Percentiles rank a stretch among this genome's conserved stretches.
Evolutionary conservation across 164 flowering plant species (phyloP).

Genomic region (Magnolia changhungtana): DNA sequence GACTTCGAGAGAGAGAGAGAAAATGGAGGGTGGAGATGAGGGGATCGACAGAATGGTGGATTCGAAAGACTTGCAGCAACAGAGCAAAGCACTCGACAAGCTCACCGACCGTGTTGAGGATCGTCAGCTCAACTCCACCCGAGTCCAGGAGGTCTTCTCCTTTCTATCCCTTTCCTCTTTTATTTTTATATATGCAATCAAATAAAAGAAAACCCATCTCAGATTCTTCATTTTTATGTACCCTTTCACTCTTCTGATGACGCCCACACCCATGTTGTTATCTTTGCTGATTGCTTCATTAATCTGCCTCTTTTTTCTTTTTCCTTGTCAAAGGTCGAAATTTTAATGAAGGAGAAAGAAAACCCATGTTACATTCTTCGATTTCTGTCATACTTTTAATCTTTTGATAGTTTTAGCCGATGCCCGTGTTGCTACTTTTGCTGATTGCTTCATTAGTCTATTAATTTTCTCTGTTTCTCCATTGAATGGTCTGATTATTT

Average conservation of each 20-base stretch:
- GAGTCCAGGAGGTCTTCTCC: slow-evolving; percentile 71
- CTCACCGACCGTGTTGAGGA: slow-evolving; percentile 98
- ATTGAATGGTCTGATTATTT: background rate
- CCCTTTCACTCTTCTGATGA: background rate
- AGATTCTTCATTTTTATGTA: background rate
- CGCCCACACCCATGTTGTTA: background rate
- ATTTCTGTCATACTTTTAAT: background rate
- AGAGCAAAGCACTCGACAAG: slow-evolving; percentile 95
- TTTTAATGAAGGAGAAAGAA: background rate
- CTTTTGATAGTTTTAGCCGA: background rate
- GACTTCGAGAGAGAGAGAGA: background rate
- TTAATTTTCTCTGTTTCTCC: background rate
- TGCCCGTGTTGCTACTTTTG: background rate
- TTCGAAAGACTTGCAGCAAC: slow-evolving; percentile 93
- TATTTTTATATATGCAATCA: background rate
- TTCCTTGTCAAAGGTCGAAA: background rate
- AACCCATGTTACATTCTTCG: background rate
- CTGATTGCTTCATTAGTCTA: background rate
- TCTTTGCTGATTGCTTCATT: background rate
- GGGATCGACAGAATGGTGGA: slow-evolving; percentile 49
- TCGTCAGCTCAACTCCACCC: slow-evolving; percentile 88
- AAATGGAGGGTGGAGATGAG: slow-evolving; percentile 52
- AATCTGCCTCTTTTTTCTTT: background rate
- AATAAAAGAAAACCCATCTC: background rate
- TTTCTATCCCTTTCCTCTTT: background rate